Evolutionary conservation across 257 asterid genomes (phyloP).

Genomic region (Nemophila menziesii): DNA sequence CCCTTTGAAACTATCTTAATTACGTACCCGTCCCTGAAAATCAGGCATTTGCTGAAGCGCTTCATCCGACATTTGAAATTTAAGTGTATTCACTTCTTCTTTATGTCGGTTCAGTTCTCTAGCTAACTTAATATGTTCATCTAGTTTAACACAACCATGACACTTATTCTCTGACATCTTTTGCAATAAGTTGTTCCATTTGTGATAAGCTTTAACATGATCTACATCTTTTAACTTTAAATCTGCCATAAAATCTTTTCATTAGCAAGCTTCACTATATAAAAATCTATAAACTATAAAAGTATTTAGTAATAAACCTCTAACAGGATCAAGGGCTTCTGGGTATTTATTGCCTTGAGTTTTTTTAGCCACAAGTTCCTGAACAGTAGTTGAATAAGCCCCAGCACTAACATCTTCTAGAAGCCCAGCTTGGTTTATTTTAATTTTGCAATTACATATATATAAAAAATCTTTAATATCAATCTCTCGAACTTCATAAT

Average conservation of each 20-base stretch:
- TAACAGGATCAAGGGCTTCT: slow-evolving; percentile 78
- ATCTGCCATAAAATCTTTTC: slow-evolving; percentile 31
- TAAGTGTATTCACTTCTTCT: slow-evolving; percentile 66
- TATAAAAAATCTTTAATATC: slow-evolving; percentile 54
- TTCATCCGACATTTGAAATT: slow-evolving; percentile 92
- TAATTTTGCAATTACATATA: slow-evolving; percentile 61
- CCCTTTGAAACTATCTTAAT: background rate
- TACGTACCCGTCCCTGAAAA: slow-evolving; percentile 94
- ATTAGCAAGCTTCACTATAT: background rate
- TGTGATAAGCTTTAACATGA: slow-evolving; percentile 51
- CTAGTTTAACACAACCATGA: slow-evolving; percentile 77
- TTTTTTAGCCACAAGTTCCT: slow-evolving; percentile 51
- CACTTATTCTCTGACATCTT: slow-evolving; percentile 87
- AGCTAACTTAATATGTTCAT: slow-evolving; percentile 73
- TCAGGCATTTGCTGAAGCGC: slow-evolving; percentile 99
- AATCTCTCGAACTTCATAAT: slow-evolving; percentile 77
- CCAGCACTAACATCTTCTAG: slow-evolving; percentile 81
- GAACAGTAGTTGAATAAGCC: slow-evolving; percentile 75
- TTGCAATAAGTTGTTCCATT: slow-evolving; percentile 62
- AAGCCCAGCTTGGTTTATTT: slow-evolving; percentile 77
- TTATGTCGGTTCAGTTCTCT: slow-evolving; percentile 44
- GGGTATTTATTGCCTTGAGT: slow-evolving; percentile 84
- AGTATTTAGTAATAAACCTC: slow-evolving; percentile 37
- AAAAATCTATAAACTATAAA: background rate
- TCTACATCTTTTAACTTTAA: slow-evolving; percentile 67